Conservation (phyloP, 108 stramenopile genomes). For the Parietichytrium sp. region DNA sequence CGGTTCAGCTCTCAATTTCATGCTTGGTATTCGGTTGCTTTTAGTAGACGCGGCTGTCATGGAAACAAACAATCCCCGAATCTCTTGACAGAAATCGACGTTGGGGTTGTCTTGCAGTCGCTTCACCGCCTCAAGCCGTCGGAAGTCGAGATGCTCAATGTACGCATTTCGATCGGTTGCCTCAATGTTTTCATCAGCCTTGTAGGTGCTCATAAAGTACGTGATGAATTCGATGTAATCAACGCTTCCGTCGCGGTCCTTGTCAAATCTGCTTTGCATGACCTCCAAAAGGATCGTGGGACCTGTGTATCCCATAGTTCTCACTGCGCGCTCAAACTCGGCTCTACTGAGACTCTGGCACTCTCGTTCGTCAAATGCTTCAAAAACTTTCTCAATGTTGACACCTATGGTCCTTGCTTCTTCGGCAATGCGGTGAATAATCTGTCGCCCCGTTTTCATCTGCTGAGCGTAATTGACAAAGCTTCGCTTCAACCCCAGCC, state of each 20-base stretch:
- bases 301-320: neutral
- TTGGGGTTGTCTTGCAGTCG: too few species aligned
- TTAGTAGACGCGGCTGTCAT: too few species aligned
- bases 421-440: neutral
- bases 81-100: too few species aligned
- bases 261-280: conserved; percentile 6
- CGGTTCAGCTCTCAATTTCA: too few species aligned
- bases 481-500: neutral
- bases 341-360: neutral
- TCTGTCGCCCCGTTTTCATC: neutral
- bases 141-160: too few species aligned
- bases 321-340: neutral
- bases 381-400: neutral
- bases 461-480: neutral
- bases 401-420: neutral
- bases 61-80: too few species aligned
- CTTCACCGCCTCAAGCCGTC: too few species aligned
- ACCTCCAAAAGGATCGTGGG: neutral
- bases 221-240: conserved; percentile 21
- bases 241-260: neutral
- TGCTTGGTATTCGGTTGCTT: too few species aligned
- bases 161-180: too few species aligned
- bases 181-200: too few species aligned
- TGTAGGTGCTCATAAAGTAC: neutral
- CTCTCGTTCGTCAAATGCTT: neutral